These are phyloP conservation scores for Lasiosphaeriaceae sp. DNA, from an alignment of 495 filamentous ascomycete genomes.

Conservation along the genomic window DNA sequence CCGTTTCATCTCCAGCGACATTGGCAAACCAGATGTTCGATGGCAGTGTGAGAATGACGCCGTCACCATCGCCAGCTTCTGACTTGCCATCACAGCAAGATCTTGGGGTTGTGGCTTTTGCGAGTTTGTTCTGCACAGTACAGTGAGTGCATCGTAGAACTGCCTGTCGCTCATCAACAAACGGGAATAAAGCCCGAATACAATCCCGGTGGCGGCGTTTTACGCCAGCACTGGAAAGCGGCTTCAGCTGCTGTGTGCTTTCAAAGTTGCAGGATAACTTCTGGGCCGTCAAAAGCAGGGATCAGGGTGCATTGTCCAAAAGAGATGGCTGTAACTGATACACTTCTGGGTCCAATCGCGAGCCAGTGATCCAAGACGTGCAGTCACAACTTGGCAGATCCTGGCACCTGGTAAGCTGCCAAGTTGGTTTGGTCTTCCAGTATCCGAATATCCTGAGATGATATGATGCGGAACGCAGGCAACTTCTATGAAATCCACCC, in stretches of 20 bases:
- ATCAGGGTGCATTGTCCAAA: neutral
- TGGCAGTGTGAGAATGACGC: neutral
- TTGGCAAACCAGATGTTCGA: neutral
- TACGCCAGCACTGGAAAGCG: too few species aligned
- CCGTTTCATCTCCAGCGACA: neutral
- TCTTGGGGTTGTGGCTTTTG: slow-evolving; percentile 5
- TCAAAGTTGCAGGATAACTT: neutral
- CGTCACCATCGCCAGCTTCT: slow-evolving; percentile 6
- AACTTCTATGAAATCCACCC: too few species aligned
- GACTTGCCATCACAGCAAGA: slow-evolving; percentile 6
- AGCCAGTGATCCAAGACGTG: neutral
- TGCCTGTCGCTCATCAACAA: too few species aligned
- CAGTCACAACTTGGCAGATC: neutral
- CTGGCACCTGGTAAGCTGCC: neutral
- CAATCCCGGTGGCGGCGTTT: too few species aligned
- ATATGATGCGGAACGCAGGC: too few species aligned
- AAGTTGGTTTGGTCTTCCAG: neutral
- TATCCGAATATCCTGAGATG: too few species aligned
- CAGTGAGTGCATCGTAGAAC: too few species aligned
- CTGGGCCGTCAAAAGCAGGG: neutral
- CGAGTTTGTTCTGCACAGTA: too few species aligned
- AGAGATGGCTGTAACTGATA: neutral
- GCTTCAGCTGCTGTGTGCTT: neutral
- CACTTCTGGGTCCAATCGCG: neutral
- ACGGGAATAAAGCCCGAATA: too few species aligned